phyloP scores from a whole-genome alignment of 768 basidiomycete genomes.

The Tulasnella sp. region DNA sequence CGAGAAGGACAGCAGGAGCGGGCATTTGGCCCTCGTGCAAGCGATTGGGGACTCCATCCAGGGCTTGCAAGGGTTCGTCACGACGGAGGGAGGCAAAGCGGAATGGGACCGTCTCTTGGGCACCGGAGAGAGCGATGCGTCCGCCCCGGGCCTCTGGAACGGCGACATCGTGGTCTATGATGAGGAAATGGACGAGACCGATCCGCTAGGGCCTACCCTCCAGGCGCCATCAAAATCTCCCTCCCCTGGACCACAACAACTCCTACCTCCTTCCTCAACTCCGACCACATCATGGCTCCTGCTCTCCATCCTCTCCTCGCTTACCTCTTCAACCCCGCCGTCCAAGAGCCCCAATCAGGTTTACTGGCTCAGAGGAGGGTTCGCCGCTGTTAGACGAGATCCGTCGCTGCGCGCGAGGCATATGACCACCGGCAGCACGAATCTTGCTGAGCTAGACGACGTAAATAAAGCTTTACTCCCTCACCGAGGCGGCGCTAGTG shows the following conservation, averaged over 20 bases:
- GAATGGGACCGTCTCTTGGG: slow-evolving; percentile 68
- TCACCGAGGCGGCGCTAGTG: neutral
- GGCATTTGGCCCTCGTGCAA: slow-evolving; percentile 58
- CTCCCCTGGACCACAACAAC: neutral
- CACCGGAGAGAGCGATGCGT: neutral
- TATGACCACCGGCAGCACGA: slow-evolving; percentile 41
- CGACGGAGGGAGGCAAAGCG: slow-evolving; percentile 71
- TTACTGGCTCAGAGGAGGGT: slow-evolving; percentile 68
- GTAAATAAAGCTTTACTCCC: neutral
- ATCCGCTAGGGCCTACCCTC: slow-evolving; percentile 40
- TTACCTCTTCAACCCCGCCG: slow-evolving; percentile 41
- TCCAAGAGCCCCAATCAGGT: slow-evolving; percentile 44
- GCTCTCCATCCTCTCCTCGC: slow-evolving; percentile 62
- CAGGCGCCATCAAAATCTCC: slow-evolving; percentile 20
- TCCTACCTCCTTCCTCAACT: slow-evolving; percentile 49
- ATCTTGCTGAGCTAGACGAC: slow-evolving; percentile 21
- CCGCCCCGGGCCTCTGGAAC: slow-evolving; percentile 55
- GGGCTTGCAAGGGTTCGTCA: slow-evolving; percentile 77
- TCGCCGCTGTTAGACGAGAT: slow-evolving; percentile 52
- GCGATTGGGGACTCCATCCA: slow-evolving; percentile 52
- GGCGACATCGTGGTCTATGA: slow-evolving; percentile 77
- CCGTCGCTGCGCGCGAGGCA: slow-evolving; percentile 50
- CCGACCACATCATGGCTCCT: slow-evolving; percentile 71
- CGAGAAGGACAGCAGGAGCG: slow-evolving; percentile 35
- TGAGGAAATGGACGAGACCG: slow-evolving; percentile 72